Conservation (phyloP, 306 rosid species). For the Acacia melanoxylon region DNA sequence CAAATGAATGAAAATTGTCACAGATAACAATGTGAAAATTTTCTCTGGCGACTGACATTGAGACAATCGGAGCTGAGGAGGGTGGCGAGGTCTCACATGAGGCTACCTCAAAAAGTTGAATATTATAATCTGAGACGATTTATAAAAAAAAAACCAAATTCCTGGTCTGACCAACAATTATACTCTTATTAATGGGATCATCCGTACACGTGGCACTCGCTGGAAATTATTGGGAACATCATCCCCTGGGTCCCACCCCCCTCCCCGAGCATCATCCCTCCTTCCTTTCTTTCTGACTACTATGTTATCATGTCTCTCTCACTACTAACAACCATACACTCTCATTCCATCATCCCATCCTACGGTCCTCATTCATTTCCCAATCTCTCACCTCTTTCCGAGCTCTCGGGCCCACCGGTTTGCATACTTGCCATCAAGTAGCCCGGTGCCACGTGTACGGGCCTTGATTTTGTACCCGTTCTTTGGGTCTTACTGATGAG, state of each 20-base stretch:
- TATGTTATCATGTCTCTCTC: neutral
- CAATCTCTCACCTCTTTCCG: neutral
- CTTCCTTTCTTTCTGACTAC: neutral
- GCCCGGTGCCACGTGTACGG: constrained; percentile 13
- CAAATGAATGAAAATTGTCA: neutral
- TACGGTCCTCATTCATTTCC: constrained; percentile 15
- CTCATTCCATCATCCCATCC: constrained; percentile 8
- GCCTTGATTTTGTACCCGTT: neutral
- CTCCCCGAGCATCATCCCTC: neutral
- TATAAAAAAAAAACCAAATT: constrained; percentile 32
- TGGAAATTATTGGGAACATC: constrained; percentile 60
- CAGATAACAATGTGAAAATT: neutral
- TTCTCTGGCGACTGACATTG: constrained; percentile 38
- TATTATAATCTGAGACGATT: constrained; percentile 32
- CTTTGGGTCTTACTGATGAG: neutral
- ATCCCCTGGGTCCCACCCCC: constrained; percentile 43
- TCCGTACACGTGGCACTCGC: constrained; percentile 56
- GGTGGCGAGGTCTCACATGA: constrained; percentile 53
- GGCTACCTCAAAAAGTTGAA: constrained; percentile 35
- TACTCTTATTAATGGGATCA: constrained; percentile 46
- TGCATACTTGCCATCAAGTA: neutral
- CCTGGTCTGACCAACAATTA: constrained; percentile 52
- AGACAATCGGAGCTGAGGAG: constrained; percentile 45
- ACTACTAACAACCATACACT: neutral
- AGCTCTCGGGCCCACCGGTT: neutral